phyloP scores from a whole-genome alignment of 306 rosid genomes.

The Citrullus mucosospermus region DNA sequence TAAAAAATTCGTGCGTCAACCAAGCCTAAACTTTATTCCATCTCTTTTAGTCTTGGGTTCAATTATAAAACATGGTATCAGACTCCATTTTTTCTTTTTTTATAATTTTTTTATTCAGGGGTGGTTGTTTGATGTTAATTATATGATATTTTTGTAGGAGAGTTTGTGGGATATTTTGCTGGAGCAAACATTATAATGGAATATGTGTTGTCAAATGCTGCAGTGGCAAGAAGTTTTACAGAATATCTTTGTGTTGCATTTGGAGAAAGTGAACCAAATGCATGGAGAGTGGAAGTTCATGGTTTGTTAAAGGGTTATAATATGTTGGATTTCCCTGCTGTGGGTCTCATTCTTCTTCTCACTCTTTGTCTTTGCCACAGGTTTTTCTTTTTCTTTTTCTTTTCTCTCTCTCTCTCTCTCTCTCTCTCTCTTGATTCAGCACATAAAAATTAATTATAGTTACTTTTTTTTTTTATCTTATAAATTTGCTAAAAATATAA shows the following conservation, averaged over 20 bases:
- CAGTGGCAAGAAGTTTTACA: conserved; percentile 78
- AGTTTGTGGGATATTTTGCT: conserved; percentile 81
- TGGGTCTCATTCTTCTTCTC: conserved; percentile 71
- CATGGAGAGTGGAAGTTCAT: conserved; percentile 74
- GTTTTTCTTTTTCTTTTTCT: conserved; percentile 15
- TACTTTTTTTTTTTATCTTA: no score
- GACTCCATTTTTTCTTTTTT: no score
- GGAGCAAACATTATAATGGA: conserved; percentile 92
- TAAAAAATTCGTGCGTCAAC: no score
- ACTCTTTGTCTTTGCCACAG: conserved; percentile 83
- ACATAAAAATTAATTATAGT: no score
- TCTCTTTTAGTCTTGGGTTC: no score
- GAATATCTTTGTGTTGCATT: conserved; percentile 51
- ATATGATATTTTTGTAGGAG: conserved; percentile 36
- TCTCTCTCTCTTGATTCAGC: no score
- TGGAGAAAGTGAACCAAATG: conserved; percentile 42
- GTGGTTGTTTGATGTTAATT: no score
- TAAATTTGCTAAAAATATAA: no score
- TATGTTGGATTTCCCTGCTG: conserved; percentile 87
- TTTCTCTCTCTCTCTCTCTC: no score
- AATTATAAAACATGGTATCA: no score
- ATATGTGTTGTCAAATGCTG: conserved; percentile 92
- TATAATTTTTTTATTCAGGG: no score
- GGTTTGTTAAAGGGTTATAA: conserved; percentile 49
- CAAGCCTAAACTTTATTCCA: no score